A percentile compares a stretch with the other conserved stretches of the same genome.
Conservation (phyloP, 129 eudicot species). For the Arctium lappa region DNA sequence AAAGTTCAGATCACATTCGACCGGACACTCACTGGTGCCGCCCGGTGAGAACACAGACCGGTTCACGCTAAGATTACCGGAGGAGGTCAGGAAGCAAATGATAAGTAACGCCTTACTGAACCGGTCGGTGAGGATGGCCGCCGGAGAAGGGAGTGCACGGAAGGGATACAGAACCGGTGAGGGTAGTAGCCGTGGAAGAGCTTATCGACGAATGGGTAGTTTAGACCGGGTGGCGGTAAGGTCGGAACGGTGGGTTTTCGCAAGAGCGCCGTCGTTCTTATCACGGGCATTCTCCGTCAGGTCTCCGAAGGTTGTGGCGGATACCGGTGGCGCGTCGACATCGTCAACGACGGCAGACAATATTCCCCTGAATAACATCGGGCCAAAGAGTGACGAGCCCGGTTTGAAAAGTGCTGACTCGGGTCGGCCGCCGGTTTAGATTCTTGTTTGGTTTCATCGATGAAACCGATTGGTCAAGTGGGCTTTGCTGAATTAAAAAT, state of each 20-base stretch:
- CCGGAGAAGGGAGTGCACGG: constrained; percentile 47
- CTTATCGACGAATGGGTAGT: constrained; percentile 39
- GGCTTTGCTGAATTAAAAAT: constrained; percentile 7
- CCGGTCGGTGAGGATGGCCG: constrained; percentile 41
- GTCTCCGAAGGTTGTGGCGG: constrained; percentile 60
- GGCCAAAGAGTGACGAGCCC: constrained; percentile 50
- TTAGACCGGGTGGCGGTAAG: constrained; percentile 38
- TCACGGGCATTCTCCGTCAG: constrained; percentile 53
- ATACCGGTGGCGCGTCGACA: constrained; percentile 45
- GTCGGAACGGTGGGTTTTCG: constrained; percentile 70
- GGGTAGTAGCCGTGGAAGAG: constrained; percentile 41
- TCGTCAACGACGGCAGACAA: constrained; percentile 29
- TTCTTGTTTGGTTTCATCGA: not conserved
- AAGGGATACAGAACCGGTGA: constrained; percentile 55
- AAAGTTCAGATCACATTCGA: constrained; percentile 72
- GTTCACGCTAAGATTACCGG: constrained; percentile 67
- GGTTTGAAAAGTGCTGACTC: constrained; percentile 32
- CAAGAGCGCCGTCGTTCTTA: constrained; percentile 51
- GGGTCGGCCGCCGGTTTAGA: constrained; percentile 62
- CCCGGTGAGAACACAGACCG: constrained; percentile 73
- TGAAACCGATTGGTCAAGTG: constrained; percentile 5
- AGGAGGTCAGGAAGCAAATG: constrained; percentile 63
- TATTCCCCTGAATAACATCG: constrained; percentile 40
- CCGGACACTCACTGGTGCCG: constrained; percentile 74
- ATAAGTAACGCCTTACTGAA: constrained; percentile 50